A percentile compares a stretch with the other conserved stretches of the same genome.
These are phyloP conservation scores for Pneumocystis carinii DNA, from an alignment of 1,139 yeast genomes.

Conservation along the genomic window DNA sequence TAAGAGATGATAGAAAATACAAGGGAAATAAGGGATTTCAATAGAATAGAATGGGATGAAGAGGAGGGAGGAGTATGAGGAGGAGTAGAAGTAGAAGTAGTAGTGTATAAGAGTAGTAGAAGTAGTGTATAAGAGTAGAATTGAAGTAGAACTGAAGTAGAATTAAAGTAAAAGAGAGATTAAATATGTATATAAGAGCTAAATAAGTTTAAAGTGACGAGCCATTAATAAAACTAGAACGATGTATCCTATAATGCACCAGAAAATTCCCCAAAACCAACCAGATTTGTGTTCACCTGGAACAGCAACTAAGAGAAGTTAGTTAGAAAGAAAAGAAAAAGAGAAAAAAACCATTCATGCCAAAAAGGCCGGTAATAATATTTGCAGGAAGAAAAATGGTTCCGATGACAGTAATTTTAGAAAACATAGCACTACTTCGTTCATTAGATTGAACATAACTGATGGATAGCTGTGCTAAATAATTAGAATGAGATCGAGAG, in stretches of 20 bases:
- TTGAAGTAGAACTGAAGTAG: too few relatives aligned
- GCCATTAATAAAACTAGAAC: background rate
- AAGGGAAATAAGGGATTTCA: background rate
- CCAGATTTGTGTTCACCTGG: background rate
- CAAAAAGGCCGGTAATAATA: conserved; percentile 79
- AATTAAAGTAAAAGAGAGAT: too few relatives aligned
- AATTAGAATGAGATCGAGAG: conserved; percentile 80
- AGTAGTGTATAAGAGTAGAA: too few relatives aligned
- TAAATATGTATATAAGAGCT: background rate
- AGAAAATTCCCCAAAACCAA: background rate
- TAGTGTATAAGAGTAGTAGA: too few relatives aligned
- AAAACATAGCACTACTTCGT: conserved; percentile 69
- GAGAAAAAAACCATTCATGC: conserved; percentile 54
- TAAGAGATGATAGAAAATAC: background rate
- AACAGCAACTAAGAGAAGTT: background rate
- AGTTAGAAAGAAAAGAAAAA: background rate
- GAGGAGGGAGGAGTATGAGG: background rate
- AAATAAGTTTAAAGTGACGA: background rate
- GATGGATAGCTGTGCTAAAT: conserved; percentile 84
- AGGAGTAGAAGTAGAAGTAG: too few relatives aligned
- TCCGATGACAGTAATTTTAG: conserved; percentile 81
- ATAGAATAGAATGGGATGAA: background rate
- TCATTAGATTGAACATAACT: conserved; percentile 77
- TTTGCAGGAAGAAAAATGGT: conserved; percentile 83
- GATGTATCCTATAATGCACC: background rate